Evolutionary conservation across 805 yeast genomes (phyloP), one percentile per base, ranked within the genome.

Genomic region (Isabelozyma gotoi): DNA sequence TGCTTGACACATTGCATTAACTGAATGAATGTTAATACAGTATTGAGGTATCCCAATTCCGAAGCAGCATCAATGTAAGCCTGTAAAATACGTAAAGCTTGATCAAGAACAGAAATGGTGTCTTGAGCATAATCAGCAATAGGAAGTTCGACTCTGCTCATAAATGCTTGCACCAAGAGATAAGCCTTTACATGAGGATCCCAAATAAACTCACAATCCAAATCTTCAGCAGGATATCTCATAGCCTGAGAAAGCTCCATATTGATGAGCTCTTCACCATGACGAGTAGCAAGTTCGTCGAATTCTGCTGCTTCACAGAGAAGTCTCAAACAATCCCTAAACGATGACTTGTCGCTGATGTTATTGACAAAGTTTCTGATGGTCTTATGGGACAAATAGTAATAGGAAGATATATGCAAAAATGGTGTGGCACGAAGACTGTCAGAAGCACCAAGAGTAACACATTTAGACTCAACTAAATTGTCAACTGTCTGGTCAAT

Each of bases 51-150:
- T 0, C 97, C 96, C 51, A 82, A 57, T 53, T 92, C 97, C 2
- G 96, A 81, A 1, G 94, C 82, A 16, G 88, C 88, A 65, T 94
- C 99, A 46, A 92, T 84, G 52, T 79, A 85, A 0, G 98, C 97
- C 60, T 94, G 99, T 42, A 91, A 67, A 49, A 94, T 85, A 78
- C 99, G 96, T 57, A 94, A 71, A 6, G 96, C 82, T 67, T 94
- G 99, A 58, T 95, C 99, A 44, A 94, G 69, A 7, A 94, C 96
- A 0, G 97, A 84, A 11, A 90, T 81, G 0, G 96, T 90, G 63
- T 94, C 99, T 59, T 92, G 98, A 7, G 85, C 74, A 60, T 94
- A 94, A 71, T 94, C 99, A 0, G 96, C 95, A 56, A 94, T 88
- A 2, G 98, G 99, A 38, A 94, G 70, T 46, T 88, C 94, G 5